Evolutionary conservation across 805 yeast species (phyloP).

Genomic region (Kazachstania psychrophila): DNA sequence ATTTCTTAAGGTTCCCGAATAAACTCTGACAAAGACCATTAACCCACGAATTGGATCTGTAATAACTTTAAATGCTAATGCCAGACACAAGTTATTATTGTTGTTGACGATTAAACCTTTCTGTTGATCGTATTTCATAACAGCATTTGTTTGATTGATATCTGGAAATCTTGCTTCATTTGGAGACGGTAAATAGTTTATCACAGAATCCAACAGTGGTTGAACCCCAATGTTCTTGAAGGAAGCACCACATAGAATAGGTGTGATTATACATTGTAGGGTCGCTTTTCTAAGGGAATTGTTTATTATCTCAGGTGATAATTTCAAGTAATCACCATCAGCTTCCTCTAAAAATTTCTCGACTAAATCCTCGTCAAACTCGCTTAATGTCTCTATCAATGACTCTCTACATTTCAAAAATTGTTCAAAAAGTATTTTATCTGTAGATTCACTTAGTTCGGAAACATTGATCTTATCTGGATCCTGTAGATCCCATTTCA

Average conservation of each 20-base stretch:
- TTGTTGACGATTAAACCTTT: conserved; percentile 46
- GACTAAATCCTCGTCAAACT: conserved; percentile 66
- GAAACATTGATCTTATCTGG: conserved; percentile 19
- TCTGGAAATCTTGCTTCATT: conserved; percentile 52
- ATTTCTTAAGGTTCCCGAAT: conserved; percentile 64
- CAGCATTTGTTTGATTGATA: conserved; percentile 25
- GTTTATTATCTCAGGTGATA: conserved; percentile 47
- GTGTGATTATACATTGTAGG: conserved; percentile 47
- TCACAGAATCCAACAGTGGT: conserved; percentile 79
- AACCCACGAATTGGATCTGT: conserved; percentile 77
- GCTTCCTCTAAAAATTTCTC: conserved; percentile 70
- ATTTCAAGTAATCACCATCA: conserved; percentile 50
- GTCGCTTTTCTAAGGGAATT: conserved; percentile 59
- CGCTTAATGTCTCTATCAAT: conserved; percentile 74
- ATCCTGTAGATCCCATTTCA: conserved; percentile 37
- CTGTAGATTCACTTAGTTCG: conserved; percentile 46
- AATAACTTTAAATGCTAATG: conserved; percentile 85
- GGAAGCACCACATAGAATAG: conserved; percentile 88
- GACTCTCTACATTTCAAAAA: conserved; percentile 56
- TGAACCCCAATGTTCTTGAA: conserved; percentile 91
- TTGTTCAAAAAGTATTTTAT: conserved; percentile 37
- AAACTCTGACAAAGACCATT: conserved; percentile 76
- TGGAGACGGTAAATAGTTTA: conserved; percentile 76
- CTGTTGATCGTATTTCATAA: conserved; percentile 33
- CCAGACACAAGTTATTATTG: conserved; percentile 55